phyloP scores from a whole-genome alignment of 2,329 filamentous ascomycete species.

The Xylaria sp. region DNA sequence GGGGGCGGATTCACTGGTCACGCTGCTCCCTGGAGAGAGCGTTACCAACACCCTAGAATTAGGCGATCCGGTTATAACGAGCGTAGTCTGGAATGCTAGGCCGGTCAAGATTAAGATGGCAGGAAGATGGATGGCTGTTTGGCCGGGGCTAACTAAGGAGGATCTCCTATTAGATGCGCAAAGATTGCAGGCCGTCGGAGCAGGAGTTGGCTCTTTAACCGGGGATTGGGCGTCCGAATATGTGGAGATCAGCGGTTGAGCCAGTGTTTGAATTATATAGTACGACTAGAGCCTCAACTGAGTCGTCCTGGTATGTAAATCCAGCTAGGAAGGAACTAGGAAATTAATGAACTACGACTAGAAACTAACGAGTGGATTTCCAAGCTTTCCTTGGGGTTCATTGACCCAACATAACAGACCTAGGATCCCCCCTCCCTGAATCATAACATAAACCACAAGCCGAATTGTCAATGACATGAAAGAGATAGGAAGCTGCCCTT shows the following conservation, averaged over 20 bases:
- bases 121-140: constrained; percentile 27
- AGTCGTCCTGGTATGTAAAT: too few species aligned
- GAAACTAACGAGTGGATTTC: too few species aligned
- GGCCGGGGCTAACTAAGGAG: constrained; percentile 16
- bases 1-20: constrained; percentile 16
- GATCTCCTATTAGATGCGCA: constrained; percentile 9
- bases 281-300: too few species aligned
- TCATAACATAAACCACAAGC: too few species aligned
- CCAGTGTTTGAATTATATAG: too few species aligned
- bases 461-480: too few species aligned
- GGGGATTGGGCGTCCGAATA: constrained; percentile 22
- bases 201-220: constrained; percentile 9
- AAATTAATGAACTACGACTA: too few species aligned
- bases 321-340: too few species aligned
- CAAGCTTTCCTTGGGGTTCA: too few species aligned
- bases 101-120: constrained; percentile 16
- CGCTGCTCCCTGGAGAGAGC: constrained; percentile 7
- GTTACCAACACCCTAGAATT: constrained; percentile 7
- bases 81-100: constrained; percentile 2
- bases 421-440: too few species aligned
- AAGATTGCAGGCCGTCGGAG: constrained; percentile 13
- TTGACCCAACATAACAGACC: too few species aligned
- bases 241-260: constrained; percentile 2
- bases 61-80: constrained; percentile 5
- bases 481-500: too few species aligned